A percentile compares a stretch with the other conserved stretches of the same genome.
Evolutionary conservation across 2,329 filamentous ascomycete species (phyloP).

Genomic region (Venturia carpophila): DNA sequence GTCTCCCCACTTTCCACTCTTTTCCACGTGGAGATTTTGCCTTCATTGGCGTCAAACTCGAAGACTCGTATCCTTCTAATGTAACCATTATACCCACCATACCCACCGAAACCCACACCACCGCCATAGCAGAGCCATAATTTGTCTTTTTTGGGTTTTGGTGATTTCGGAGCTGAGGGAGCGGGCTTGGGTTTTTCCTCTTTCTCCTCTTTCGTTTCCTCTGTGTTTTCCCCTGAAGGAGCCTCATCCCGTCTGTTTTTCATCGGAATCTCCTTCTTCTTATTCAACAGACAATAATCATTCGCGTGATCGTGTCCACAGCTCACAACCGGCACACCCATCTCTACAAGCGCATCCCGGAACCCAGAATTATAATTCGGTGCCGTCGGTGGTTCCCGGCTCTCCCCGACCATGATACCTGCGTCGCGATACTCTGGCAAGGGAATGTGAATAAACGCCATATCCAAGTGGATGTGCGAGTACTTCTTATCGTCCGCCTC

Average conservation of each 20-base stretch:
- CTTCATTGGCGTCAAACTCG: slow-evolving; percentile 87
- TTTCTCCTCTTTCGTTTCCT: neutral
- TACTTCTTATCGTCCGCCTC: slow-evolving; percentile 65
- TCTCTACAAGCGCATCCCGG: slow-evolving; percentile 76
- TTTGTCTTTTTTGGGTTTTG: slow-evolving; percentile 36
- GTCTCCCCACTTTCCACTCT: slow-evolving; percentile 62
- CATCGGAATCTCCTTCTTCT: slow-evolving; percentile 30
- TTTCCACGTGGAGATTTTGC: slow-evolving; percentile 86
- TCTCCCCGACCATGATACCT: slow-evolving; percentile 57
- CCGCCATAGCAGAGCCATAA: slow-evolving; percentile 99
- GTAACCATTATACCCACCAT: slow-evolving; percentile 83
- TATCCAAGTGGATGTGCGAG: slow-evolving; percentile 85
- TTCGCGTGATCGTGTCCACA: slow-evolving; percentile 96
- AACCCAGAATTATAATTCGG: slow-evolving; percentile 90
- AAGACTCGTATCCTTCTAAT: slow-evolving; percentile 79
- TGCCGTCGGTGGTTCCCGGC: slow-evolving; percentile 78
- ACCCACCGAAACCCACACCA: slow-evolving; percentile 85
- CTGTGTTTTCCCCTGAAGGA: neutral
- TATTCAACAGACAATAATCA: slow-evolving; percentile 76
- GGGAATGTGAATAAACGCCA: slow-evolving; percentile 96
- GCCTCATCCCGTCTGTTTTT: neutral
- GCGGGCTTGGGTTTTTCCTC: neutral
- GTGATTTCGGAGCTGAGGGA: neutral
- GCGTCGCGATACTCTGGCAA: slow-evolving; percentile 73
- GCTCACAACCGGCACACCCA: slow-evolving; percentile 78